Evolutionary conservation across 1,139 yeast genomes (phyloP), one percentile per base, ranked within the genome.

Genomic region (Geotrichum aggregatum): DNA sequence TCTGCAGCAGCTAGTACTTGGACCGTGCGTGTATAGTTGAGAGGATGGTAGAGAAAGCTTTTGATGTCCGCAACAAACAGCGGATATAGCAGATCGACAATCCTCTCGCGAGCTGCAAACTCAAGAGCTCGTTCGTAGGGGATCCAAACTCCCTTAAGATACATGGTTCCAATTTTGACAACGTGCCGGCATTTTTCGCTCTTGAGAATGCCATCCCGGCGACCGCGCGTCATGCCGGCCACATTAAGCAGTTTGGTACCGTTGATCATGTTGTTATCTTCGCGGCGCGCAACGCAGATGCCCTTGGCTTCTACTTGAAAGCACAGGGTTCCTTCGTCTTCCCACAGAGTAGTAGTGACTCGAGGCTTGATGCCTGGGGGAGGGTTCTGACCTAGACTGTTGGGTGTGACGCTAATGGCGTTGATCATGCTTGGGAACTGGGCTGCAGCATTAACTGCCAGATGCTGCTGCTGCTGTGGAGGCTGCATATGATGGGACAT

Each of bases 321-420:
- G 67, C 98, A 91, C 50, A 89, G 71, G 0, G 97, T 91, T 61
- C 87, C 86, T 66, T 91, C 97, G 66, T 91, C 97, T 68, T 91
- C 97, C 98, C 98, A 91, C 82, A 88, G 81, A 8, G 97, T 88
- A 22, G 97, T 89, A 50, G 96, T 87, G 58, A 91, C 94, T 60
- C 94, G 76, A 24, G 96, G 97, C 59, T 88, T 77, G 59, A 84
- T 71, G 14, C 80, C 82, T 21, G 78, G 78, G 79, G 58, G 54
- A 6, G 58, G 57, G 5, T 47, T 41, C 48, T 61, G 64, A 8
- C 65, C 71, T 0, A 61, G 62, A 3, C 64, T 59, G 30, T 59
- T 61, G 1, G 61, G 59, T 1, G 61, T 52, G 3, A 59, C 61
- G 10, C 51, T 54, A 34, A 66, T 65, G 16, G 58, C 54, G 21